Percentiles rank a stretch among this genome's conserved stretches.
Evolutionary conservation across 2,329 filamentous ascomycete species (phyloP).

Genomic region (Apiospora arundinis): DNA sequence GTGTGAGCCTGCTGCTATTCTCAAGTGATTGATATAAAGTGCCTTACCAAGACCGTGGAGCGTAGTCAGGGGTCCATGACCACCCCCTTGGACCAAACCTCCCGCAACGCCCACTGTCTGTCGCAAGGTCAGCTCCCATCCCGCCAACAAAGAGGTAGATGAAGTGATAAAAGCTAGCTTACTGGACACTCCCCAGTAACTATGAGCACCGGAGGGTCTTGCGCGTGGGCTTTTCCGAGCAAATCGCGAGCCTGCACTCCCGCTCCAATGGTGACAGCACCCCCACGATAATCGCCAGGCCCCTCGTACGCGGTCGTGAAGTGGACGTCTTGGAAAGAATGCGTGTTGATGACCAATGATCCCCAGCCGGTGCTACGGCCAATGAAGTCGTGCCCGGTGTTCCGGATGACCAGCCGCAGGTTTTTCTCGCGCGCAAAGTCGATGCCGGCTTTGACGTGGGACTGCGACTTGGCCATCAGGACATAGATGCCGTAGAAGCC

Average conservation of each 20-base stretch:
- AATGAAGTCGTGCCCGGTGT: slow-evolving; percentile 63
- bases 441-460: slow-evolving; percentile 40
- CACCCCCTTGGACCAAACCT: slow-evolving; percentile 66
- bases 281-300: slow-evolving; percentile 50
- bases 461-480: slow-evolving; percentile 37
- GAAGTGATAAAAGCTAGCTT: slow-evolving; percentile 25
- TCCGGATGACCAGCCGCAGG: slow-evolving; percentile 60
- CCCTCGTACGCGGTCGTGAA: slow-evolving; percentile 44
- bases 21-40: background rate
- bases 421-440: slow-evolving; percentile 53
- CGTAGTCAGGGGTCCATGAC: slow-evolving; percentile 52
- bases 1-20: background rate
- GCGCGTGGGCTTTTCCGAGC: slow-evolving; percentile 47
- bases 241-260: slow-evolving; percentile 56
- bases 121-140: background rate
- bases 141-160: background rate
- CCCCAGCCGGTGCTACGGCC: slow-evolving; percentile 69
- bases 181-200: slow-evolving; percentile 61
- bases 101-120: slow-evolving; percentile 64
- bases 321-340: slow-evolving; percentile 56
- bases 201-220: slow-evolving; percentile 48
- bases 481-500: slow-evolving; percentile 48
- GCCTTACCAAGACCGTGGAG: slow-evolving; percentile 35
- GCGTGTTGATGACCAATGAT: slow-evolving; percentile 62
- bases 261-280: slow-evolving; percentile 57